Base-by-base conservation (phyloP, 2,329 filamentous ascomycete species). In the Pseudocercospora macadamiae region DNA sequence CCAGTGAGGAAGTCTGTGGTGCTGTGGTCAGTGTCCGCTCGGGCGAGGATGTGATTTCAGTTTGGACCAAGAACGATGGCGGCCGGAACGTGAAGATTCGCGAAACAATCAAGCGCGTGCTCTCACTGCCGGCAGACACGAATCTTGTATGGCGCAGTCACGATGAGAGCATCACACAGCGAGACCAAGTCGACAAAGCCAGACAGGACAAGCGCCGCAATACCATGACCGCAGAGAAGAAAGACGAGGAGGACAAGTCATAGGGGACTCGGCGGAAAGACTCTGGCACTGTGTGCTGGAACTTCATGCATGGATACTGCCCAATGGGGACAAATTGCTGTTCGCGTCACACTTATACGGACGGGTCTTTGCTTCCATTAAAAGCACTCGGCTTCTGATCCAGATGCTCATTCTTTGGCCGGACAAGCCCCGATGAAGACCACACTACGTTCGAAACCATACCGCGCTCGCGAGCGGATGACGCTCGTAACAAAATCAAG, bases 81-180 rank as follows among this genome's bases (percentile, higher is more conserved):
- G 91, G 92, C 63, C 88, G 91, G 70, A 96, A 97, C 75, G 89
- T 97, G 69, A 97, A 96, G 81, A 96, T 99, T 71, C 88, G 93
- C 89, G 93, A 99, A 79, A 96, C 89, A 30, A 92, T 97, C 83
- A 96, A 96, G 78, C 89, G 91, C 64, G 83, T 96, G 65, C 86
- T 99, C 57, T 85, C 86, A 66, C 90, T 97, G 73, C 93, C 93
- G 1, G 79, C 86, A 44, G 93, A 96, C 74, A 97, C 95, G 34
- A 90, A 89, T 71, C 89, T 99, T 60, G 87, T 95, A 68, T 99
- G 93, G 86, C 96, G 96, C 79, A 95, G 89, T 72, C 95, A 99
- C 75, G 93, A 97, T 72, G 91, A 93, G 64, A 96, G 91, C 75
- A 97, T 99, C 72, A 89, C 91, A 67, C 93, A 97, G 78, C 86